phyloP scores from a whole-genome alignment of 352 stramenopile genomes.

The Phytophthora hibernalis region DNA sequence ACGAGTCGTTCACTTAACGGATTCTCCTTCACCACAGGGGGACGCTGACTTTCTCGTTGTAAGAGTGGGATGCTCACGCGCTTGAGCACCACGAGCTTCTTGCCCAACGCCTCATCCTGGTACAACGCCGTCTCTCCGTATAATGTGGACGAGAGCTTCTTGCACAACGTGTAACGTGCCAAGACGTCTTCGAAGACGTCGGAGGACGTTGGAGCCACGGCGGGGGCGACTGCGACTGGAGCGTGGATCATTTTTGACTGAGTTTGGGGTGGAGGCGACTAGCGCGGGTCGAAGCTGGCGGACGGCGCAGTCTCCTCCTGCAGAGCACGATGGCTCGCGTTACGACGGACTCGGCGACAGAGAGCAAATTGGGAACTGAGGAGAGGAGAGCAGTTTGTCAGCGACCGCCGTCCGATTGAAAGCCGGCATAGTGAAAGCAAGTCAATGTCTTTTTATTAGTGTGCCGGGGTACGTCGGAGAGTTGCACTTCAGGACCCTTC shows the following conservation, averaged over 20 bases:
- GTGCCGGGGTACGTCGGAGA: slow-evolving; percentile 13
- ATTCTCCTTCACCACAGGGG: slow-evolving; percentile 49
- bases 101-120: slow-evolving; percentile 44
- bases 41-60: slow-evolving; percentile 37
- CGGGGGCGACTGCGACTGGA: slow-evolving; percentile 15
- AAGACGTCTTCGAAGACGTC: slow-evolving; percentile 24
- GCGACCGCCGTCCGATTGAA: slow-evolving; percentile 11
- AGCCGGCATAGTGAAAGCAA: slow-evolving; percentile 6
- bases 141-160: slow-evolving; percentile 56
- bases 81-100: slow-evolving; percentile 68
- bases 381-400: neutral
- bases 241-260: slow-evolving; percentile 28
- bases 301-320: slow-evolving; percentile 28
- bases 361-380: slow-evolving; percentile 27
- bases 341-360: slow-evolving; percentile 3
- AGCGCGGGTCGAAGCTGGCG: slow-evolving; percentile 14
- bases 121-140: slow-evolving; percentile 72
- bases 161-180: slow-evolving; percentile 47
- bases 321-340: slow-evolving; percentile 16
- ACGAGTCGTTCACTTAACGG: slow-evolving; percentile 59
- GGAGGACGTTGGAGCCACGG: neutral
- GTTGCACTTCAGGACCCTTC: slow-evolving; percentile 5
- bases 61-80: slow-evolving; percentile 50
- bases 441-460: slow-evolving; percentile 20
- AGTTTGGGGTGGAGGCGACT: slow-evolving; percentile 13